Evolutionary conservation across 805 yeast genomes (phyloP).

Genomic region (Schwanniomyces pseudopolymorphus): DNA sequence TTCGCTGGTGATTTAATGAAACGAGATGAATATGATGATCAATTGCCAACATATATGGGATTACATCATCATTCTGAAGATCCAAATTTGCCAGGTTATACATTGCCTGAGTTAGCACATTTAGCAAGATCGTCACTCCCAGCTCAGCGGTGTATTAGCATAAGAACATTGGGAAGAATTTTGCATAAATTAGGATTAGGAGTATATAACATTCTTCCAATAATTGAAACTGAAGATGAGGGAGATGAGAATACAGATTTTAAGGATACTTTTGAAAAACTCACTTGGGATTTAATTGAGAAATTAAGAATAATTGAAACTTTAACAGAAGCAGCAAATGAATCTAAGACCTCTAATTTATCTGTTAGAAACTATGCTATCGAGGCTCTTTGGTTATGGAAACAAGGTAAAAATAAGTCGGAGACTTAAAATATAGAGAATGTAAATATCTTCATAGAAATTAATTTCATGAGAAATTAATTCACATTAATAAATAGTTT

Average conservation of each 20-base stretch:
- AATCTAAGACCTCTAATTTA: constrained; percentile 57
- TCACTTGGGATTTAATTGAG: constrained; percentile 72
- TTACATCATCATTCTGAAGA: constrained; percentile 89
- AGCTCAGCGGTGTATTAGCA: constrained; percentile 83
- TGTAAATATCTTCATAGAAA: constrained; percentile 9
- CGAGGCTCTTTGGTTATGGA: constrained; percentile 92
- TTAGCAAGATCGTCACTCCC: constrained; percentile 75
- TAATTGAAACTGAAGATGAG: constrained; percentile 38
- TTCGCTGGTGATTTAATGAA: constrained; percentile 77
- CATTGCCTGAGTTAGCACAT: constrained; percentile 77
- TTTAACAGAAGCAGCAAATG: constrained; percentile 68
- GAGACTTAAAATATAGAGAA: background rate
- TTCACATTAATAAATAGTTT: background rate
- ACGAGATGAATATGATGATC: constrained; percentile 25
- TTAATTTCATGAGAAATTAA: background rate
- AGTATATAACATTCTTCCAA: constrained; percentile 53
- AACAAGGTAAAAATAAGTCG: constrained; percentile 38
- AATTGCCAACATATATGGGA: constrained; percentile 59
- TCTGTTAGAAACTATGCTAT: constrained; percentile 81
- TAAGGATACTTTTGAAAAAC: constrained; percentile 43
- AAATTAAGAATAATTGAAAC: constrained; percentile 63
- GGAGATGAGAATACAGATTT: constrained; percentile 10
- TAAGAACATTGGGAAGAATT: constrained; percentile 84
- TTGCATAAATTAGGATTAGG: constrained; percentile 74
- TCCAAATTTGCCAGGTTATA: constrained; percentile 91